These are phyloP conservation scores for Cercophora samala DNA, from an alignment of 495 filamentous ascomycete species.

Conservation along the genomic window DNA sequence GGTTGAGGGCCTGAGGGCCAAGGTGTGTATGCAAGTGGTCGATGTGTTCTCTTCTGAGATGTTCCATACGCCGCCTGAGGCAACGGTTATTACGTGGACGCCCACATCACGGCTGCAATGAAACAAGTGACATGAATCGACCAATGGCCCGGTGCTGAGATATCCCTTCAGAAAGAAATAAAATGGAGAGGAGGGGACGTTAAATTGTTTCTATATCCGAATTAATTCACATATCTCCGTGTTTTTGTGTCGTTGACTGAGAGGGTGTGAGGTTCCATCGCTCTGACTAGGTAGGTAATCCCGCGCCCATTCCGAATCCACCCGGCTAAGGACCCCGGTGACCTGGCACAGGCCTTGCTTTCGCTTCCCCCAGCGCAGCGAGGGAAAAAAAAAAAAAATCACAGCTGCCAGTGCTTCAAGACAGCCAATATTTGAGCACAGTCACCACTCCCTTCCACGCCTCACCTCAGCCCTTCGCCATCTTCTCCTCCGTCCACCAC, in stretches of 20 bases:
- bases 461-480: constrained; percentile 14
- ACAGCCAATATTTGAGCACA: constrained; percentile 12
- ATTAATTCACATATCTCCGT: not conserved
- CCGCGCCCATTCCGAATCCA: constrained; percentile 10
- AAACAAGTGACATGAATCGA: not conserved
- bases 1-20: not conserved
- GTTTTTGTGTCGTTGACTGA: not conserved
- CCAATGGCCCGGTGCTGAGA: not conserved
- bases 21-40: not conserved
- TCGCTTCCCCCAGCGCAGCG: not conserved
- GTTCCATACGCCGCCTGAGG: constrained; percentile 2
- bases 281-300: constrained; percentile 8
- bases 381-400: constrained; percentile 3
- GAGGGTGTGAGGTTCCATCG: not conserved
- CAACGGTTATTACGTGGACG: not conserved
- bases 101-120: not conserved
- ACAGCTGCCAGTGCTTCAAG: constrained; percentile 1
- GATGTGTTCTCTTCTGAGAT: constrained; percentile 19
- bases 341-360: not conserved
- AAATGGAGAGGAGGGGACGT: not conserved
- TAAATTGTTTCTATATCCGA: not conserved
- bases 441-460: constrained; percentile 20
- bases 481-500: constrained; percentile 16
- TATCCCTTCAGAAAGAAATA: not conserved
- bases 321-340: constrained; percentile 8